A percentile compares a stretch with the other conserved stretches of the same genome.
phyloP scores from a whole-genome alignment of 192 early-diverging fungal species.

The Coemansia sp. region DNA sequence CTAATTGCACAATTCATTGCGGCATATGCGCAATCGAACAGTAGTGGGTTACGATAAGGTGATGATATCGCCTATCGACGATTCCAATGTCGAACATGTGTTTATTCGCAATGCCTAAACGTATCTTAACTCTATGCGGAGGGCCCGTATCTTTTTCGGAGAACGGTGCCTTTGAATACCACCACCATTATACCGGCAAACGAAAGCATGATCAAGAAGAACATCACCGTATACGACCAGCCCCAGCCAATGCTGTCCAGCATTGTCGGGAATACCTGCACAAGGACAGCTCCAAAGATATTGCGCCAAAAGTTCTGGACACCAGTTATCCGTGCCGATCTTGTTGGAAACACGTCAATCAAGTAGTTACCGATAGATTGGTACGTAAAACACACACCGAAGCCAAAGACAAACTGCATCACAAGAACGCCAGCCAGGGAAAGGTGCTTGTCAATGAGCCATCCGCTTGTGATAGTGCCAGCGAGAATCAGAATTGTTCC shows the following conservation, averaged over 20 bases:
- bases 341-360: constrained; percentile 51
- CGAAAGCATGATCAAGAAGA: constrained; percentile 26
- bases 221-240: constrained; percentile 44
- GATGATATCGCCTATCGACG: too few relatives aligned
- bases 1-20: too few relatives aligned
- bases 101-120: too few relatives aligned
- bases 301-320: too few relatives aligned
- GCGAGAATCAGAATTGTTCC: too few relatives aligned
- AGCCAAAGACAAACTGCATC: constrained; percentile 41
- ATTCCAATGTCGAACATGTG: too few relatives aligned
- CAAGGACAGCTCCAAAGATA: too few relatives aligned
- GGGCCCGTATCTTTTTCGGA: constrained; percentile 37
- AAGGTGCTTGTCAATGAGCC: constrained; percentile 30
- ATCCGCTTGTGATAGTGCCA: constrained; percentile 27
- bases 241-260: constrained; percentile 46
- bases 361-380: constrained; percentile 44
- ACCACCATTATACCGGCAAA: constrained; percentile 29
- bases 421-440: constrained; percentile 42
- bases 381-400: constrained; percentile 46
- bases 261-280: too few relatives aligned
- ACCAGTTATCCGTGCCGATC: constrained; percentile 1
- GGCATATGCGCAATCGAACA: too few relatives aligned
- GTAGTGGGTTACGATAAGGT: too few relatives aligned
- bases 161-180: constrained; percentile 30
- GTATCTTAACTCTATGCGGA: neutral